Percentiles rank a stretch among this genome's conserved stretches.
Conservation (phyloP, 2,329 filamentous ascomycete genomes). For the Claviceps monticola region DNA sequence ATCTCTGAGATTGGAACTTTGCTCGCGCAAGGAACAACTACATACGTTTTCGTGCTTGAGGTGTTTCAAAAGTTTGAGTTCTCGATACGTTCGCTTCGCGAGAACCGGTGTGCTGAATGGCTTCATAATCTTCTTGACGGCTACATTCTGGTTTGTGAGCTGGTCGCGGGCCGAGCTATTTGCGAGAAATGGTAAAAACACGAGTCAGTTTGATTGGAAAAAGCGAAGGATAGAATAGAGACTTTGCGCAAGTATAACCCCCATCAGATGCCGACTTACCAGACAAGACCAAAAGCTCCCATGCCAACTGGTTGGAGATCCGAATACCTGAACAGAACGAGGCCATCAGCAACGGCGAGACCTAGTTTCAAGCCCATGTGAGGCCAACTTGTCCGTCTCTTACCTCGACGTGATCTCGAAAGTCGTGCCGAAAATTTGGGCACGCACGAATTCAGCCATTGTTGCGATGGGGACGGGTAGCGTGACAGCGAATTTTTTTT, state of each 20-base stretch:
- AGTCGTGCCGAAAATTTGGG: slow-evolving; percentile 98
- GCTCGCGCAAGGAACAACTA: neutral
- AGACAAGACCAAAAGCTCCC: slow-evolving; percentile 96
- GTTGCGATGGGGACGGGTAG: slow-evolving; percentile 3
- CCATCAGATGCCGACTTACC: slow-evolving; percentile 41
- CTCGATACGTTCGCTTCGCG: slow-evolving; percentile 93
- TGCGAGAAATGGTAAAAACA: neutral
- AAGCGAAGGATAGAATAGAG: neutral
- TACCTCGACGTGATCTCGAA: slow-evolving; percentile 99
- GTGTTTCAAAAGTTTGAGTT: slow-evolving; percentile 95
- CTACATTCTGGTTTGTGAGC: slow-evolving; percentile 90
- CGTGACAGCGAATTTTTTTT: too few relatives aligned
- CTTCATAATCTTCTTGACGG: slow-evolving; percentile 99
- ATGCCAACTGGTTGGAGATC: slow-evolving; percentile 97
- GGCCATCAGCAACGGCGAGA: neutral
- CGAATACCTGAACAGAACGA: slow-evolving; percentile 55
- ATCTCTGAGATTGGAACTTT: neutral
- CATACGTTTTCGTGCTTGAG: slow-evolving; percentile 87
- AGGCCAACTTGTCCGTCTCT: slow-evolving; percentile 1
- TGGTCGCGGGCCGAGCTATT: slow-evolving; percentile 88
- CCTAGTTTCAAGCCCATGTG: neutral
- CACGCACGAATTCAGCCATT: slow-evolving; percentile 98
- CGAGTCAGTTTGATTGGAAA: neutral
- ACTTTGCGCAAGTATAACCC: neutral
- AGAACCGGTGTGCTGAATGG: slow-evolving; percentile 98